Evolutionary conservation across 805 yeast genomes (phyloP), one percentile per base, ranked within the genome.

Genomic region (Yarrowia sp.): DNA sequence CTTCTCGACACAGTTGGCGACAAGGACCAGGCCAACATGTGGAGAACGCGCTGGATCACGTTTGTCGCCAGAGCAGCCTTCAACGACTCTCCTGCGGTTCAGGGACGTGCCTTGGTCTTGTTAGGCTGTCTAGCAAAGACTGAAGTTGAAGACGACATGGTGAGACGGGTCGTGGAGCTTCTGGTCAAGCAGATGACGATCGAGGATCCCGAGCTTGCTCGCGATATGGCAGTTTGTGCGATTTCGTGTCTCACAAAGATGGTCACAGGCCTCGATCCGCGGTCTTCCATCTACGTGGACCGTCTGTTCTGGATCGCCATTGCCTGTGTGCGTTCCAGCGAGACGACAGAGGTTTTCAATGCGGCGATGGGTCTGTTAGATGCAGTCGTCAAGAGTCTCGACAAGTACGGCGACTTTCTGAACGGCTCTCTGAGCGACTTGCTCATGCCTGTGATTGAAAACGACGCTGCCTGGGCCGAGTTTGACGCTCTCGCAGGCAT

Each of bases 101-200:
- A 68, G 53, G 66, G 71, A 29, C 65, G 71, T 6, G 64, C 72
- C 84, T 80, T 85, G 35, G 77, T 88, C 65, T 80, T 88, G 6
- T 77, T 88, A 16, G 94, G 96, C 38, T 82, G 86, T 35, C 71
- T 90, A 44, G 80, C 89, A 0, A 82, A 81, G 64, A 73, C 77
- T 12, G 90, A 90, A 25, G 81, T 87, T 24, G 82, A 83, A 55
- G 88, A 85, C 67, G 76, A 77, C n/a, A 68, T 76, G 66, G 81
- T 80, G 39, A 68, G 75, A 62, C 75, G 73, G 33, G 71, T 80
- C 12, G 62, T 70, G 32, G 44, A 55, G 24, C 63, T 67, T 18
- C 62, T 67, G 51, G 44, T 44, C n/a, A 31, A 42, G 24, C 62
- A 67, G 8, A 21, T 65, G 35, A 24, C 58, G 25, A 39, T 36